A percentile compares a stretch with the other conserved stretches of the same genome.
These are phyloP conservation scores for Talaromyces pinophilus DNA, from an alignment of 2,329 filamentous ascomycete species.

Conservation along the genomic window DNA sequence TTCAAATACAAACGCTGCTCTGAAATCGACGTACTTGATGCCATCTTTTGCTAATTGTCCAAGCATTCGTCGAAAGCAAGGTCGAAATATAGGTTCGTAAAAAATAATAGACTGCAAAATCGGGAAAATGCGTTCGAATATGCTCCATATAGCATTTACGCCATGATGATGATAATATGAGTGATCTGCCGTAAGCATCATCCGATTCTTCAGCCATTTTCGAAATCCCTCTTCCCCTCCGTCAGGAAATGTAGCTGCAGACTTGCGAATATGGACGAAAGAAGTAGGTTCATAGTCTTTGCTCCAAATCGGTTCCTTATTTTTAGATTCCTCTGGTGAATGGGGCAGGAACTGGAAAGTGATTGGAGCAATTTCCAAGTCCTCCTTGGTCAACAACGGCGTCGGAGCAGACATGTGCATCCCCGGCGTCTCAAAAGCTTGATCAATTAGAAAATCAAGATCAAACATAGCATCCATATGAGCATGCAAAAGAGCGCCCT, in stretches of 20 bases:
- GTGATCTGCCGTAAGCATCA: slow-evolving; percentile 70
- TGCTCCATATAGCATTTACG: slow-evolving; percentile 78
- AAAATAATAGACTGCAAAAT: slow-evolving; percentile 74
- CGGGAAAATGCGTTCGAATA: slow-evolving; percentile 74
- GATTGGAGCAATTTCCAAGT: slow-evolving; percentile 58
- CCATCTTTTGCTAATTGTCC: slow-evolving; percentile 74
- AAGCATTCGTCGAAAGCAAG: slow-evolving; percentile 72
- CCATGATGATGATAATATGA: slow-evolving; percentile 79
- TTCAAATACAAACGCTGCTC: slow-evolving; percentile 70
- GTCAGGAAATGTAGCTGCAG: slow-evolving; percentile 73
- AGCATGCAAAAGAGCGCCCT: slow-evolving; percentile 70
- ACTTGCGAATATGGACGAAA: slow-evolving; percentile 60
- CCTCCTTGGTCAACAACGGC: slow-evolving; percentile 57
- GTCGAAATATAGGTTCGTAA: slow-evolving; percentile 86
- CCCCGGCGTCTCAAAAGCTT: slow-evolving; percentile 69
- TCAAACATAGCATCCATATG: slow-evolving; percentile 92
- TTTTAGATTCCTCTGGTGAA: slow-evolving; percentile 46
- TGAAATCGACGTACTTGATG: slow-evolving; percentile 79
- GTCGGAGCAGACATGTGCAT: slow-evolving; percentile 67
- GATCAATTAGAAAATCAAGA: slow-evolving; percentile 73
- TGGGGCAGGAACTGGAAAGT: slow-evolving; percentile 62
- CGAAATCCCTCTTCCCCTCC: slow-evolving; percentile 72
- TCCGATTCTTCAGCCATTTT: slow-evolving; percentile 72
- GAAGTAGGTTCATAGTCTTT: slow-evolving; percentile 61
- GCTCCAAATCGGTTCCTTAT: slow-evolving; percentile 63